These are phyloP conservation scores for Fusarium staphyleae DNA, from an alignment of 2,329 filamentous ascomycete species.

Conservation along the genomic window DNA sequence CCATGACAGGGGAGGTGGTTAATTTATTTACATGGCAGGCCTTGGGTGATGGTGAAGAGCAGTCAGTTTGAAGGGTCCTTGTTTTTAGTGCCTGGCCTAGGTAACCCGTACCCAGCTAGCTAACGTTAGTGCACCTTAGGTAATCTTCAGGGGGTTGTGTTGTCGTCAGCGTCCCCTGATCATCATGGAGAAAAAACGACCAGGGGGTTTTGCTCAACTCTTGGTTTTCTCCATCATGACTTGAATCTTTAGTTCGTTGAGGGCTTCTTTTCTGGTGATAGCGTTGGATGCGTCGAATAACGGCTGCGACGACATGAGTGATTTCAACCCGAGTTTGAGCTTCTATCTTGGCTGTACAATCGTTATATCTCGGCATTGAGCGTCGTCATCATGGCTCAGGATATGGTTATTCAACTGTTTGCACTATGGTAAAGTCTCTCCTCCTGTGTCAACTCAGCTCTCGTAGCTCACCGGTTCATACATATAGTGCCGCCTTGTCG, in stretches of 20 bases:
- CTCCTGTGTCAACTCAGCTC: background rate
- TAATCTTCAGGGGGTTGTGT: slow-evolving; percentile 27
- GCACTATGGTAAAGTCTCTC: slow-evolving; percentile 34
- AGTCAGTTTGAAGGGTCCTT: background rate
- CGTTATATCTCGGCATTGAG: slow-evolving; percentile 15
- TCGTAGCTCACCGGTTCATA: background rate
- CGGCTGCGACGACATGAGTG: slow-evolving; percentile 25
- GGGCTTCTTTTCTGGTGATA: background rate
- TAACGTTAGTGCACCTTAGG: too few species aligned
- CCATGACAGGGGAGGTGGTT: slow-evolving; percentile 43
- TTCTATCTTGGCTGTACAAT: slow-evolving; percentile 17
- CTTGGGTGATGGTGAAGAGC: slow-evolving; percentile 1
- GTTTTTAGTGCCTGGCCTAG: background rate
- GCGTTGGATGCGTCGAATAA: background rate
- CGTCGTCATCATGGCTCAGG: slow-evolving; percentile 31
- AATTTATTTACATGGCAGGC: slow-evolving; percentile 25
- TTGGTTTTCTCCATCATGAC: slow-evolving; percentile 26
- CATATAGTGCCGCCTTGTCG: slow-evolving; percentile 53
- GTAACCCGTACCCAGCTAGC: too few species aligned
- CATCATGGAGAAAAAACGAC: slow-evolving; percentile 13
- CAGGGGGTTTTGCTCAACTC: slow-evolving; percentile 11
- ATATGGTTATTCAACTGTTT: slow-evolving; percentile 35
- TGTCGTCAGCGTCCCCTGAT: slow-evolving; percentile 33
- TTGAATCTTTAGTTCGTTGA: background rate
- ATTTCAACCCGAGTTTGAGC: slow-evolving; percentile 5